A percentile compares a stretch with the other conserved stretches of the same genome.
Evolutionary conservation across 345 rosid species (phyloP).

Genomic region (Hibiscus syriacus): DNA sequence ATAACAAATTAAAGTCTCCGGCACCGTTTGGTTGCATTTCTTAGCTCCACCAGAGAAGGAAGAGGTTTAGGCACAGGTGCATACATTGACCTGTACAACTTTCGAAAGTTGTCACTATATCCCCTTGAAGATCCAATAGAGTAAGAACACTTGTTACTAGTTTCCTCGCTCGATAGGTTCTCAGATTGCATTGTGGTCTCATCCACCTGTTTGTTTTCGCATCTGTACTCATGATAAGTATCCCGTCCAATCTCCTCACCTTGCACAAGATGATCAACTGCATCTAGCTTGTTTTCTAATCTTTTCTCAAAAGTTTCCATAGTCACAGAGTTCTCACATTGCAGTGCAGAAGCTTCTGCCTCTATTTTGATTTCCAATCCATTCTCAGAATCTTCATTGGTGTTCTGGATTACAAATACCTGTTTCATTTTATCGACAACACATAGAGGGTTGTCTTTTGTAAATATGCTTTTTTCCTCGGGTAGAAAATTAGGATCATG

Average conservation of each 20-base stretch:
- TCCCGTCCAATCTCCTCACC: background rate
- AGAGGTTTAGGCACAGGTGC: conserved; percentile 76
- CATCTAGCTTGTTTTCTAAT: background rate
- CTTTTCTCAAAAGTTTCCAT: conserved; percentile 11
- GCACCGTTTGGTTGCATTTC: conserved; percentile 40
- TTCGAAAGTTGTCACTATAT: conserved; percentile 43
- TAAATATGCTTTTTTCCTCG: conserved; percentile 9
- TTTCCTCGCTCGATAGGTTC: background rate
- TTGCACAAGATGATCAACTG: background rate
- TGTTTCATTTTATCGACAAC: conserved; percentile 10
- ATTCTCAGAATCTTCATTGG: conserved; percentile 5
- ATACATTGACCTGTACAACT: conserved; percentile 62
- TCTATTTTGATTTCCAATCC: conserved; percentile 6
- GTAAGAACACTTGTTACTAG: background rate
- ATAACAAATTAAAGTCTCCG: conserved; percentile 25
- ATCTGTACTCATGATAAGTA: background rate
- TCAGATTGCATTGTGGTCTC: conserved; percentile 1
- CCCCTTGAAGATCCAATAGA: conserved; percentile 30
- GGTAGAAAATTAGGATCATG: conserved; percentile 21
- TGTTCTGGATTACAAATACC: conserved; percentile 7
- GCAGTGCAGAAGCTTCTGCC: background rate
- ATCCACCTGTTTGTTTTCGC: background rate
- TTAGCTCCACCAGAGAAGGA: conserved; percentile 64
- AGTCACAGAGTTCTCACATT: conserved; percentile 7
- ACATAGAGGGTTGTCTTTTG: conserved; percentile 20